Evolutionary conservation across 2,329 filamentous ascomycete genomes (phyloP).

Genomic region (Lecanicillium sp.): DNA sequence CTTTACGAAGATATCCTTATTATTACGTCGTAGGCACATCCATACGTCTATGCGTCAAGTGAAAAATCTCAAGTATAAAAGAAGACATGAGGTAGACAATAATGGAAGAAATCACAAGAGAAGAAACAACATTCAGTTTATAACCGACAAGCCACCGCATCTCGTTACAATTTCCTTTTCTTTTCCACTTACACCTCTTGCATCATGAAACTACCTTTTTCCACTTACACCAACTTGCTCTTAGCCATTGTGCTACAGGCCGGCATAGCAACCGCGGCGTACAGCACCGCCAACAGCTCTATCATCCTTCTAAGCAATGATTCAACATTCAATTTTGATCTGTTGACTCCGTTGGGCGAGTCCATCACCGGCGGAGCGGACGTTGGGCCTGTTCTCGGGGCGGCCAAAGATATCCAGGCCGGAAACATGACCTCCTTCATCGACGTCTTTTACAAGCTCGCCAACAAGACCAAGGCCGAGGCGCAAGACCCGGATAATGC

Average conservation of each 20-base stretch:
- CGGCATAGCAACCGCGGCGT: neutral
- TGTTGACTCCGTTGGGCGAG: constrained; percentile 10
- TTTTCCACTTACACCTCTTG: neutral
- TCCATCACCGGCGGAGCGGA: constrained; percentile 6
- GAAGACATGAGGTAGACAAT: neutral
- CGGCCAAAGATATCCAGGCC: constrained; percentile 15
- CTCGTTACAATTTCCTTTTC: neutral
- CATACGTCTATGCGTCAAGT: neutral
- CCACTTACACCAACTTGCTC: neutral
- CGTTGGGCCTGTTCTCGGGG: constrained; percentile 11
- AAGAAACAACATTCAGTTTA: neutral
- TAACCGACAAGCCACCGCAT: neutral
- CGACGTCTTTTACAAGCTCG: constrained; percentile 14
- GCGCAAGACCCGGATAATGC: constrained; percentile 5
- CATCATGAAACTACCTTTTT: neutral
- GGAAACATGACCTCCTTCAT: constrained; percentile 14
- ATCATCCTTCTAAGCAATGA: constrained; percentile 12
- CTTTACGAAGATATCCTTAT: neutral
- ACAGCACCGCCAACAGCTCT: neutral
- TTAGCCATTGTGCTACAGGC: neutral
- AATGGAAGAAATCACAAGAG: neutral
- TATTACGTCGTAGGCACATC: neutral
- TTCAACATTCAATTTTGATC: constrained; percentile 12
- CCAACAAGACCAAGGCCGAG: constrained; percentile 12
- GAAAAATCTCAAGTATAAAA: neutral